Percentiles rank a stretch among this genome's conserved stretches.
phyloP scores from a whole-genome alignment of 768 basidiomycete species.

The Boletus reticuloceps region DNA sequence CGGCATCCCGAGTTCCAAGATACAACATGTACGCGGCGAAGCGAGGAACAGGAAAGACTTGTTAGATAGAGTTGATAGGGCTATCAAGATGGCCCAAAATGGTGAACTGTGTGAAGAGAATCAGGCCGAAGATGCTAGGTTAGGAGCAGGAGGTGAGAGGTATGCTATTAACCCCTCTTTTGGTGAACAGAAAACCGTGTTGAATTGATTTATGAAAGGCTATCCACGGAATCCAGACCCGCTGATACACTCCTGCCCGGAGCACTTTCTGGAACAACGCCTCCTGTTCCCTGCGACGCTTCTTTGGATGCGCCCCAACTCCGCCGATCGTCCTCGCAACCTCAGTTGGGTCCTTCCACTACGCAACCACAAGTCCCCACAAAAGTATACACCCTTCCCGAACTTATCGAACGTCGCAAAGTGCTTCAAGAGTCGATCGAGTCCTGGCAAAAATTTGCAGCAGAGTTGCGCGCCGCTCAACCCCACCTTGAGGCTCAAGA shows the following conservation, averaged over 20 bases:
- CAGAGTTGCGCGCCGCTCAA: slow-evolving; percentile 17
- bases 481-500: slow-evolving; percentile 12
- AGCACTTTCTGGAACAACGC: slow-evolving; percentile 2
- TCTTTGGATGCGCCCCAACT: slow-evolving; percentile 19
- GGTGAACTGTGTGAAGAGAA: slow-evolving; percentile 10
- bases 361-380: slow-evolving; percentile 13
- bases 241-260: not conserved
- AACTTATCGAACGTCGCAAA: slow-evolving; percentile 24
- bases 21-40: slow-evolving; percentile 30
- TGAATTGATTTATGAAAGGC: slow-evolving; percentile 15
- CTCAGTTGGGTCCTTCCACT: slow-evolving; percentile 21
- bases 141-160: slow-evolving; percentile 10
- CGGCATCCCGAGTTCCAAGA: slow-evolving; percentile 29
- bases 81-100: slow-evolving; percentile 28
- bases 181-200: slow-evolving; percentile 1
- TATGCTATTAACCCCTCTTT: slow-evolving; percentile 5
- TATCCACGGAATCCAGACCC: not conserved
- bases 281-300: not conserved
- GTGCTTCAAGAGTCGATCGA: slow-evolving; percentile 28
- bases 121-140: not conserved
- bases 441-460: slow-evolving; percentile 19
- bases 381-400: slow-evolving; percentile 23
- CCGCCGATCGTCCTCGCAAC: slow-evolving; percentile 29
- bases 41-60: slow-evolving; percentile 32
- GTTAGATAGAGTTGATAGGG: slow-evolving; percentile 28